phyloP scores from a whole-genome alignment of 768 basidiomycete genomes.

The Mycena pura region DNA sequence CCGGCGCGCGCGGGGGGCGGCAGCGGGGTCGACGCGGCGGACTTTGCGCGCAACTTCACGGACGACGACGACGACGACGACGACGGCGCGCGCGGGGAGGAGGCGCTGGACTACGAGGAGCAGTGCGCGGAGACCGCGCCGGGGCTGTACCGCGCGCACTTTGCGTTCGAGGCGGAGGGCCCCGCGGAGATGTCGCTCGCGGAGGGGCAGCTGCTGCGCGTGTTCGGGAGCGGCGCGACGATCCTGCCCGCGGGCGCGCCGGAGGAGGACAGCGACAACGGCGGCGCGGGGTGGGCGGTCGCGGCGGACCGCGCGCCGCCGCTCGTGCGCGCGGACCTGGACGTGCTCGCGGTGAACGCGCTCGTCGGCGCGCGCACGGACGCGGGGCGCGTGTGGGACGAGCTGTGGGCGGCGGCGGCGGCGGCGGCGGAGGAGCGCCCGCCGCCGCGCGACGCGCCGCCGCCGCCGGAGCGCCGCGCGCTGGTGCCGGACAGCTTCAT shows the following conservation, averaged over 20 bases:
- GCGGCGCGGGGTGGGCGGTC: constrained; percentile 21
- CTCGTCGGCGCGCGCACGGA: constrained; percentile 15
- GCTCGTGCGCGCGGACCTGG: not conserved
- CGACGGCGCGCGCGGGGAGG: constrained; percentile 42
- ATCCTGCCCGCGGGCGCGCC: not conserved
- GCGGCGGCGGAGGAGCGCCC: not conserved
- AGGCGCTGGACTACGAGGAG: constrained; percentile 49
- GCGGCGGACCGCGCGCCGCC: constrained; percentile 13
- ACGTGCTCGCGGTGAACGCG: constrained; percentile 13
- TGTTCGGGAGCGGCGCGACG: constrained; percentile 60
- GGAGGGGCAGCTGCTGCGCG: constrained; percentile 78
- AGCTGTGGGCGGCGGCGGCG: constrained; percentile 11
- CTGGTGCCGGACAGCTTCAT: constrained; percentile 25
- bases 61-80: constrained; percentile 27
- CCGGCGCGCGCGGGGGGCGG: constrained; percentile 20
- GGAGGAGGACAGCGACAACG: not conserved
- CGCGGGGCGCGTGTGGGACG: constrained; percentile 14
- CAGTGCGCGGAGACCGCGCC: constrained; percentile 54
- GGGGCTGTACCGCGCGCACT: constrained; percentile 79
- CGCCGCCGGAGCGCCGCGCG: constrained; percentile 4
- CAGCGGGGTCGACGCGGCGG: constrained; percentile 14
- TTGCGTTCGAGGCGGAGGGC: constrained; percentile 80
- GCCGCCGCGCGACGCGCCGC: not conserved
- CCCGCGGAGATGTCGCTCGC: constrained; percentile 82
- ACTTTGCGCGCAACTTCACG: constrained; percentile 25